Percentiles rank a stretch among this genome's conserved stretches.
Evolutionary conservation across 805 yeast species (phyloP).

Genomic region (Candida easanensis): DNA sequence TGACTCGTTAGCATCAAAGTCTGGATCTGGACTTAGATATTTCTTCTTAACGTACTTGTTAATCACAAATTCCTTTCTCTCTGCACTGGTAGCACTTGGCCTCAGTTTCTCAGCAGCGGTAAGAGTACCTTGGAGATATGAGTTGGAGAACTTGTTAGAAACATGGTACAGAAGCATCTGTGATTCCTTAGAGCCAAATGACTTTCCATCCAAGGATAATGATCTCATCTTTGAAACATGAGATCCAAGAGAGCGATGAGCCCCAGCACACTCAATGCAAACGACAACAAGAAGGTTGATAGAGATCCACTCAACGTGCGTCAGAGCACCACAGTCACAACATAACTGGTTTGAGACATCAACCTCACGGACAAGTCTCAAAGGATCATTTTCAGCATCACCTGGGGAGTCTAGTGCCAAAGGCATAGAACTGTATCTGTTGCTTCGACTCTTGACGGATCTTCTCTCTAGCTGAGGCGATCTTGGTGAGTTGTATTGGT

Average conservation of each 20-base stretch:
- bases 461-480: background rate
- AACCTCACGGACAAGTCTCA: constrained; percentile 27
- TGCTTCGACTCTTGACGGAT: background rate
- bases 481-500: constrained; percentile 6
- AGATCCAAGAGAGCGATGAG: constrained; percentile 84
- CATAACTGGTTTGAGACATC: constrained; percentile 62
- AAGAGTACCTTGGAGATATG: constrained; percentile 52
- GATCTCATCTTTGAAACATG: constrained; percentile 78
- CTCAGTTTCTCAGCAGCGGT: constrained; percentile 26
- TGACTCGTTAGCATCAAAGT: constrained; percentile 30
- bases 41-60: constrained; percentile 60
- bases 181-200: constrained; percentile 56
- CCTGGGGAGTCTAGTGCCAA: background rate
- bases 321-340: constrained; percentile 72
- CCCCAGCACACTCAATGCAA: constrained; percentile 84
- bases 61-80: constrained; percentile 56
- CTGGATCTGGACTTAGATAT: constrained; percentile 32
- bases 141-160: constrained; percentile 53
- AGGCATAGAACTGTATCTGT: background rate
- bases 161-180: constrained; percentile 53
- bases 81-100: constrained; percentile 38
- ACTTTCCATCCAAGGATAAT: constrained; percentile 62
- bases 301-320: constrained; percentile 84
- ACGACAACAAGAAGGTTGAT: constrained; percentile 66
- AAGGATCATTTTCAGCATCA: constrained; percentile 1